These are phyloP conservation scores for Nigrograna mackinnonii DNA, from an alignment of 2,329 filamentous ascomycete genomes.

Conservation along the genomic window DNA sequence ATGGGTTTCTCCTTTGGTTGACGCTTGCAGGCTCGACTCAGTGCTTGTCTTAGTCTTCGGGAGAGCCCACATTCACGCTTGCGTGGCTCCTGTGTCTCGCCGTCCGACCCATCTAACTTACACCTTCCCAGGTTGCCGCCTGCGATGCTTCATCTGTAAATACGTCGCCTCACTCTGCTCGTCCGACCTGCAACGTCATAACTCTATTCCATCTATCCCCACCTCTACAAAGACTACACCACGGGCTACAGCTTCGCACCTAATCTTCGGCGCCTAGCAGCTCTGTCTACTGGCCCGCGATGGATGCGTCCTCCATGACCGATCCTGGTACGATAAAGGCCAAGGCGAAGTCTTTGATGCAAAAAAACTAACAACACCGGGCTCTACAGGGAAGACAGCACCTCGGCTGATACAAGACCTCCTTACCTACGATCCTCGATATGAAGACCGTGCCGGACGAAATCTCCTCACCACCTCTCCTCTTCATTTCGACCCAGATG, in stretches of 20 bases:
- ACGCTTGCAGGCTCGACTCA: too few relatives aligned
- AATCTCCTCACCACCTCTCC: conserved; percentile 64
- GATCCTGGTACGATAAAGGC: too few relatives aligned
- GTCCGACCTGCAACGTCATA: conserved; percentile 1
- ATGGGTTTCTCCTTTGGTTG: too few relatives aligned
- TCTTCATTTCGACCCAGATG: conserved; percentile 51
- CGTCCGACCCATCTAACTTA: too few relatives aligned
- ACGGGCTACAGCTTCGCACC: too few relatives aligned
- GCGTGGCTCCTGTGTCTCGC: conserved; percentile 7
- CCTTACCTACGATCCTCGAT: conserved; percentile 54
- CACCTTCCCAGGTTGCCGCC: conserved; percentile 11
- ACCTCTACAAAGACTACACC: too few relatives aligned
- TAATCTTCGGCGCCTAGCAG: too few relatives aligned
- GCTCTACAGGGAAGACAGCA: conserved; percentile 50
- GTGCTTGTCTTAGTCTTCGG: conserved; percentile 1
- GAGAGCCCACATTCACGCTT: conserved; percentile 4
- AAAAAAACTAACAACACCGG: not conserved
- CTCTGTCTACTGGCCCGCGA: too few relatives aligned
- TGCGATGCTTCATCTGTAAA: conserved; percentile 7
- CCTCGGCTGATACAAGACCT: conserved; percentile 57
- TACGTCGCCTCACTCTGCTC: conserved; percentile 6
- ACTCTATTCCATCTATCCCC: too few relatives aligned
- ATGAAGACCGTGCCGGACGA: conserved; percentile 48
- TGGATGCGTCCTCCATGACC: too few relatives aligned
- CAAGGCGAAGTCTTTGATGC: too few relatives aligned